phyloP scores from a whole-genome alignment of 2,329 filamentous ascomycete species.

The Fusarium nematophilum region DNA sequence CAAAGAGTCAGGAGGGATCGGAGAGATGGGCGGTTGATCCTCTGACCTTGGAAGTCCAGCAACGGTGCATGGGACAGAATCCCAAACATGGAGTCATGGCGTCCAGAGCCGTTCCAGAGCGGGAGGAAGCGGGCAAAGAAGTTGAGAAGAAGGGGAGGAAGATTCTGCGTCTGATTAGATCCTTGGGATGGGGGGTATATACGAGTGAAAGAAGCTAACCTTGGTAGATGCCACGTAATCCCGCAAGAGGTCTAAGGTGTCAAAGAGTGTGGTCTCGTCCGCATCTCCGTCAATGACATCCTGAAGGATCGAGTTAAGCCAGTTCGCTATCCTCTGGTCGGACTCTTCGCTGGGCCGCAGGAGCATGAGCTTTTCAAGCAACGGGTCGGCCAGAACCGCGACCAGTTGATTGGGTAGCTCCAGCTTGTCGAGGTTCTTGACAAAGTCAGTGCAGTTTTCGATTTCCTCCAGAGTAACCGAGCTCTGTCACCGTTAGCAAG shows the following conservation, averaged over 20 bases:
- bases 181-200: not conserved
- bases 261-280: constrained; percentile 60
- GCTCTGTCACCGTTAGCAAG: constrained; percentile 52
- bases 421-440: constrained; percentile 79
- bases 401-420: constrained; percentile 86
- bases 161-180: constrained; percentile 47
- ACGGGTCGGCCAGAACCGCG: constrained; percentile 78
- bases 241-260: constrained; percentile 66
- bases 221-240: constrained; percentile 68
- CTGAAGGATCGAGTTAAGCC: constrained; percentile 67
- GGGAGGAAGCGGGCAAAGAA: constrained; percentile 65
- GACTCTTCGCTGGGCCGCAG: constrained; percentile 67
- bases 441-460: constrained; percentile 75
- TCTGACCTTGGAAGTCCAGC: constrained; percentile 65
- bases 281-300: constrained; percentile 65
- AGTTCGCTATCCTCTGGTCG: constrained; percentile 66
- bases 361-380: constrained; percentile 82
- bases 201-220: constrained; percentile 50
- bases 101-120: constrained; percentile 71
- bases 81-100: constrained; percentile 65
- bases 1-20: constrained; percentile 34
- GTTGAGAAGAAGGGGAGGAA: constrained; percentile 61
- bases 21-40: too few relatives aligned
- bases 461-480: constrained; percentile 82
- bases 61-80: constrained; percentile 68